These are phyloP conservation scores for Fusarium pseudonygamai DNA, from an alignment of 2,329 filamentous ascomycete genomes.

Conservation along the genomic window DNA sequence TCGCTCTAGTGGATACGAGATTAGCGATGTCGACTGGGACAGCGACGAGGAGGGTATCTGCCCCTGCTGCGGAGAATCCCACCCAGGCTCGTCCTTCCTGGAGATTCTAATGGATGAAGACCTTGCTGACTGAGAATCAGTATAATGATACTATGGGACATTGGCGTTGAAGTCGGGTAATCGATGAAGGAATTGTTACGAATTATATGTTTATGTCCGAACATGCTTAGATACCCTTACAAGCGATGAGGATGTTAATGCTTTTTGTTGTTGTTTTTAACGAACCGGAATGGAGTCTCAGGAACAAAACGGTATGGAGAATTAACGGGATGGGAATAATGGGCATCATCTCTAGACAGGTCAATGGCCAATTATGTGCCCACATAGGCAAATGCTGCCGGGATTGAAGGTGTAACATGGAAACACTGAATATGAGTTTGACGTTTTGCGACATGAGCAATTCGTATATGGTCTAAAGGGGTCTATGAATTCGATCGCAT, in stretches of 20 bases:
- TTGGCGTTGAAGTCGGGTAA: slow-evolving; percentile 18
- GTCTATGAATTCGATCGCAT: slow-evolving; percentile 5
- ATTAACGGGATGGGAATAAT: background rate
- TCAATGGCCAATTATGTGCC: background rate
- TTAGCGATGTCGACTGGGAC: slow-evolving; percentile 46
- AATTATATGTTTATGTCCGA: slow-evolving; percentile 33
- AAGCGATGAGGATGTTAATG: slow-evolving; percentile 20
- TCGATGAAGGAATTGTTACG: slow-evolving; percentile 10
- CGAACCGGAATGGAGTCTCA: slow-evolving; percentile 20
- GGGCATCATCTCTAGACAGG: slow-evolving; percentile 16
- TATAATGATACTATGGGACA: slow-evolving; percentile 18
- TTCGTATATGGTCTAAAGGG: slow-evolving; percentile 4
- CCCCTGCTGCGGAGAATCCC: slow-evolving; percentile 53
- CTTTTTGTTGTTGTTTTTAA: slow-evolving; percentile 27
- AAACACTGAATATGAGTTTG: background rate
- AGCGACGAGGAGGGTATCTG: slow-evolving; percentile 51
- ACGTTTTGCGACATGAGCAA: background rate
- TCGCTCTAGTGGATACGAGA: slow-evolving; percentile 51
- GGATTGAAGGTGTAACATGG: background rate
- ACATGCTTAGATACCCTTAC: slow-evolving; percentile 44
- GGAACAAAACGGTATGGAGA: slow-evolving; percentile 12
- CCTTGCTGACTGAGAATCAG: slow-evolving; percentile 40
- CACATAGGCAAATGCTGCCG: background rate
- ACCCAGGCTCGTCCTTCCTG: slow-evolving; percentile 49
- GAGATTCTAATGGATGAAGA: slow-evolving; percentile 45